These are phyloP conservation scores for Bipolaris oryzae DNA, from an alignment of 2,329 filamentous ascomycete genomes.

Conservation along the genomic window DNA sequence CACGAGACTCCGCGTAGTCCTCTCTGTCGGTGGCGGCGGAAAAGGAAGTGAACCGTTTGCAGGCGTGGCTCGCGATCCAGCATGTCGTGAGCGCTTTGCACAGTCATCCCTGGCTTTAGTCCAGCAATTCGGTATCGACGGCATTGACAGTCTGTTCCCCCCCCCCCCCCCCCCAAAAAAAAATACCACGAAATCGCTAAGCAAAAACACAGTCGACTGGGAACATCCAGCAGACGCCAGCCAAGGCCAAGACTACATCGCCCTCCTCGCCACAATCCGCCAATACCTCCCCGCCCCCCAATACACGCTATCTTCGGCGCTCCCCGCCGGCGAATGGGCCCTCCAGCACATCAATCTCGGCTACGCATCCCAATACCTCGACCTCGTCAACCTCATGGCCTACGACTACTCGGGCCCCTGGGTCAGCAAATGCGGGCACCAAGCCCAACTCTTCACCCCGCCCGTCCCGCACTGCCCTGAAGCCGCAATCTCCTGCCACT, in stretches of 20 bases:
- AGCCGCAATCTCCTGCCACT: constrained; percentile 65
- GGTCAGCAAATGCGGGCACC: constrained; percentile 71
- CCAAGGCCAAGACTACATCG: constrained; percentile 73
- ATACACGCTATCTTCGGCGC: constrained; percentile 73
- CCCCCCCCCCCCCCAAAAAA: no score
- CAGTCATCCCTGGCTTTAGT: constrained; percentile 70
- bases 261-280: constrained; percentile 70
- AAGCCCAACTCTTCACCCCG: constrained; percentile 73
- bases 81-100: constrained; percentile 71
- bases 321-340: constrained; percentile 70
- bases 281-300: constrained; percentile 69
- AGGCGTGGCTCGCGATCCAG: constrained; percentile 65
- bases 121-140: constrained; percentile 72
- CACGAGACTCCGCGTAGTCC: constrained; percentile 72
- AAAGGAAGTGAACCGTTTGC: constrained; percentile 71
- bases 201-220: constrained; percentile 71
- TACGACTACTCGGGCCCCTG: constrained; percentile 81
- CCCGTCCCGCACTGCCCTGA: constrained; percentile 61
- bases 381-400: constrained; percentile 78
- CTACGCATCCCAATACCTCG: constrained; percentile 68
- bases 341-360: constrained; percentile 72
- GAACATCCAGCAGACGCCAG: constrained; percentile 71
- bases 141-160: constrained; percentile 69
- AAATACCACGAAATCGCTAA: constrained; percentile 19
- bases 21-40: constrained; percentile 78